Conservation (phyloP, 805 yeast genomes). For the Candida incommunis region DNA sequence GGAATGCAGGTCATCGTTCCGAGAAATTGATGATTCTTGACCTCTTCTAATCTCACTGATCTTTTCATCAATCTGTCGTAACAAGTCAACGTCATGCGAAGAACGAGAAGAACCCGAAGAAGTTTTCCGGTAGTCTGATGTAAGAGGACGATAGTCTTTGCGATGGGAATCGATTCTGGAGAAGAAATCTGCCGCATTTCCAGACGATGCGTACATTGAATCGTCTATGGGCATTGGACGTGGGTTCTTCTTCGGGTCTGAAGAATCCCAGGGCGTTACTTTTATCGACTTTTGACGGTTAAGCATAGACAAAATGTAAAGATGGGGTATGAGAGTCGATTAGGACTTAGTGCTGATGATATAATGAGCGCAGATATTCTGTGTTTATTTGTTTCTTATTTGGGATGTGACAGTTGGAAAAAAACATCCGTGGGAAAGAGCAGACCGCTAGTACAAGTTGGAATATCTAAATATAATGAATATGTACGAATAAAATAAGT, state of each 20-base stretch:
- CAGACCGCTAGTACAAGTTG: constrained; percentile 1
- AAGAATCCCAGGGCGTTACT: constrained; percentile 23
- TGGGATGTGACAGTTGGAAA: not conserved
- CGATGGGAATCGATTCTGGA: too few species aligned
- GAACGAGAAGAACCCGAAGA: constrained; percentile 24
- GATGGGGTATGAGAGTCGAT: constrained; percentile 4
- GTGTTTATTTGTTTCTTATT: not conserved
- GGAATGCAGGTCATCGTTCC: constrained; percentile 20
- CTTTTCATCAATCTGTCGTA: constrained; percentile 8
- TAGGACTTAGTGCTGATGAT: constrained; percentile 15
- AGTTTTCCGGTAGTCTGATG: constrained; percentile 6
- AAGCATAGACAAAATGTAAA: constrained; percentile 6
- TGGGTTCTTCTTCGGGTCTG: constrained; percentile 27
- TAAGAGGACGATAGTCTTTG: not conserved
- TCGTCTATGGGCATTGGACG: constrained; percentile 23
- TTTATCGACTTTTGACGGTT: constrained; percentile 11
- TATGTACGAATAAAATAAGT: too few species aligned
- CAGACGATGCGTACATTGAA: not conserved
- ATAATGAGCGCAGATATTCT: constrained; percentile 8
- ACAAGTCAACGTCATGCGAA: constrained; percentile 18
- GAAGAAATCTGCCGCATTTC: not conserved
- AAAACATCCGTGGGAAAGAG: constrained; percentile 1
- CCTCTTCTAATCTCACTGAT: constrained; percentile 15
- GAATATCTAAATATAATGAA: too few species aligned
- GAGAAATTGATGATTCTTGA: constrained; percentile 16